These are phyloP conservation scores for Solanum phureja DNA, from an alignment of 257 asterid species.

Conservation along the genomic window DNA sequence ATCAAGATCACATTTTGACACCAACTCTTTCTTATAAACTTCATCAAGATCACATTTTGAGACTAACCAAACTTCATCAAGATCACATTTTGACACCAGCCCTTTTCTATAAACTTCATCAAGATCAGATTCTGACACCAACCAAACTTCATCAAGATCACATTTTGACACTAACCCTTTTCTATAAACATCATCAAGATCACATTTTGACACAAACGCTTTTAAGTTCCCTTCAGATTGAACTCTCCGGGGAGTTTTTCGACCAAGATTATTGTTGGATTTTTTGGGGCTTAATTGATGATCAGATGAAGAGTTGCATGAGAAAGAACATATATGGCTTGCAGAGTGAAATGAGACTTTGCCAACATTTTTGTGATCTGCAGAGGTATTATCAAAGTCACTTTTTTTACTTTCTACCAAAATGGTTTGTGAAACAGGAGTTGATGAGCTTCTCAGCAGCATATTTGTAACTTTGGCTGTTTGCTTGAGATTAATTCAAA, in stretches of 20 bases:
- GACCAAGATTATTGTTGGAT: background rate
- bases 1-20: background rate
- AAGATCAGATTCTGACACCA: background rate
- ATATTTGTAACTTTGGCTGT: background rate
- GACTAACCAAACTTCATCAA: background rate
- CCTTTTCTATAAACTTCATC: background rate
- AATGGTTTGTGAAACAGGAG: conserved; percentile 12
- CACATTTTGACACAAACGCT: conserved; percentile 1
- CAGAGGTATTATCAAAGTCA: background rate
- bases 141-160: background rate
- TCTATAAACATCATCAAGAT: background rate
- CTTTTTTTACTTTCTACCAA: conserved; percentile 6
- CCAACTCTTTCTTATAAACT: background rate
- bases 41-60: background rate
- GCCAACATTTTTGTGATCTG: background rate
- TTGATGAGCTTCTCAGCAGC: conserved; percentile 21
- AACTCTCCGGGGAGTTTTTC: background rate
- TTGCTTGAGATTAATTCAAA: background rate
- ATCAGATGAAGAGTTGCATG: conserved; percentile 10
- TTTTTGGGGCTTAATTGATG: background rate
- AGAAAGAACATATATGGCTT: conserved; percentile 2
- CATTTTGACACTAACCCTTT: background rate
- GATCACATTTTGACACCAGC: background rate
- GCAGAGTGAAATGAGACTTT: conserved; percentile 1
- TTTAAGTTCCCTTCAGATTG: conserved; percentile 17